Conservation (phyloP, 2,329 filamentous ascomycete species). For the Neospermospora avenae region DNA sequence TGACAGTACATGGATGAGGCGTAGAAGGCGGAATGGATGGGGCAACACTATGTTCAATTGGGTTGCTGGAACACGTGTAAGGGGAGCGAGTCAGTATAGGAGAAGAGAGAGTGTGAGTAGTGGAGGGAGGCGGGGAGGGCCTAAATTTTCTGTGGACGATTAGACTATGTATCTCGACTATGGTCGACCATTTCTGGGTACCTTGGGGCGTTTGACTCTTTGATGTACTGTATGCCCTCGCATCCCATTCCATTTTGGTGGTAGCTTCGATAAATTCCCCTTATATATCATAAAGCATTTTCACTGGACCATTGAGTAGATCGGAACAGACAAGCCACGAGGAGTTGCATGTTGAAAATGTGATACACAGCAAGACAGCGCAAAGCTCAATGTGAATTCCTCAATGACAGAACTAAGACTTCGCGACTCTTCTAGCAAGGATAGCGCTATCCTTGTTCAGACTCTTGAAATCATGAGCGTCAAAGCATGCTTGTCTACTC, state of each 20-base stretch:
- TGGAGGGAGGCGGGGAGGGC: slow-evolving; percentile 1
- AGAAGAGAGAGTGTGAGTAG: slow-evolving; percentile 1
- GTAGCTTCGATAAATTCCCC: too few species aligned
- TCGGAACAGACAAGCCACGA: too few species aligned
- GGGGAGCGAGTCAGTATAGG: neutral
- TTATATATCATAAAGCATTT: too few species aligned
- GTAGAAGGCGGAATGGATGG: neutral
- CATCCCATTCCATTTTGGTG: too few species aligned
- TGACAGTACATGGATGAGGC: slow-evolving; percentile 3
- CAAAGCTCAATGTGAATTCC: too few species aligned
- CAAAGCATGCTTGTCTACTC: slow-evolving; percentile 50
- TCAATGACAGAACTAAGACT: too few species aligned
- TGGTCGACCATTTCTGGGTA: too few species aligned
- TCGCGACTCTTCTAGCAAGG: slow-evolving; percentile 24
- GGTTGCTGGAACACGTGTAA: neutral
- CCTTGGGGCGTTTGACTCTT: too few species aligned
- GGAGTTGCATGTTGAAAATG: too few species aligned
- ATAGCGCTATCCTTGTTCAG: slow-evolving; percentile 41
- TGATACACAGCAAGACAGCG: too few species aligned
- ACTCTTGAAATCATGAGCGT: slow-evolving; percentile 49
- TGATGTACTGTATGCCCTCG: too few species aligned
- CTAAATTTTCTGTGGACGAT: slow-evolving; percentile 36
- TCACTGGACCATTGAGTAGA: too few species aligned
- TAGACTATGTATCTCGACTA: slow-evolving; percentile 5
- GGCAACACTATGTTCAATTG: neutral